A percentile compares a stretch with the other conserved stretches of the same genome.
These are phyloP conservation scores for Leccinum disarticulatum DNA, from an alignment of 768 basidiomycete species.

Conservation along the genomic window DNA sequence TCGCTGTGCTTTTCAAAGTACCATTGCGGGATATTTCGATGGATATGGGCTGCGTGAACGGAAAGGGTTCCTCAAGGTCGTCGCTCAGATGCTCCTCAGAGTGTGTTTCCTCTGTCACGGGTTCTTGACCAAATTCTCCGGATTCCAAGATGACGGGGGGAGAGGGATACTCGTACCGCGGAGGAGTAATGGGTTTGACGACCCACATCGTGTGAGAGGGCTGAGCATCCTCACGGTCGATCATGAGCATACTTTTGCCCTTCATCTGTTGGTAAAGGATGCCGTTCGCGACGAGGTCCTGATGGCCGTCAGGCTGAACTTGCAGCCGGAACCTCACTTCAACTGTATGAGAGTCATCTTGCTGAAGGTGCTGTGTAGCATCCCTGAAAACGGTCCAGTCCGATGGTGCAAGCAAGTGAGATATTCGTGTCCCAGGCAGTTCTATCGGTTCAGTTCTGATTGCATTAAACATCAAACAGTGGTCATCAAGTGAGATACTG, in stretches of 20 bases:
- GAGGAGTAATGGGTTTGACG: slow-evolving; percentile 74
- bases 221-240: slow-evolving; percentile 83
- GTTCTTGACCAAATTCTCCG: slow-evolving; percentile 41
- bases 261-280: slow-evolving; percentile 85
- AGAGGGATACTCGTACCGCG: slow-evolving; percentile 67
- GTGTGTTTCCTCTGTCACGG: slow-evolving; percentile 35
- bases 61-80: slow-evolving; percentile 67
- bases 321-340: slow-evolving; percentile 89
- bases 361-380: slow-evolving; percentile 80
- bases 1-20: slow-evolving; percentile 99
- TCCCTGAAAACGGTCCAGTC: slow-evolving; percentile 85
- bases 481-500: neutral
- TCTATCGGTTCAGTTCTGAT: slow-evolving; percentile 79
- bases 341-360: slow-evolving; percentile 92
- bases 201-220: slow-evolving; percentile 99
- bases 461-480: slow-evolving; percentile 15
- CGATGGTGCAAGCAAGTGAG: slow-evolving; percentile 71
- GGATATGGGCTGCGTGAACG: slow-evolving; percentile 74
- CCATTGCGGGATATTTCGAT: slow-evolving; percentile 92
- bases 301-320: slow-evolving; percentile 59
- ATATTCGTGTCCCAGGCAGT: slow-evolving; percentile 76
- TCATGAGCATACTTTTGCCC: slow-evolving; percentile 98
- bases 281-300: slow-evolving; percentile 50
- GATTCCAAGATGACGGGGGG: slow-evolving; percentile 57
- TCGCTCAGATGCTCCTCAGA: slow-evolving; percentile 37